phyloP scores from a whole-genome alignment of 805 yeast genomes.

The Candida adriatica region DNA sequence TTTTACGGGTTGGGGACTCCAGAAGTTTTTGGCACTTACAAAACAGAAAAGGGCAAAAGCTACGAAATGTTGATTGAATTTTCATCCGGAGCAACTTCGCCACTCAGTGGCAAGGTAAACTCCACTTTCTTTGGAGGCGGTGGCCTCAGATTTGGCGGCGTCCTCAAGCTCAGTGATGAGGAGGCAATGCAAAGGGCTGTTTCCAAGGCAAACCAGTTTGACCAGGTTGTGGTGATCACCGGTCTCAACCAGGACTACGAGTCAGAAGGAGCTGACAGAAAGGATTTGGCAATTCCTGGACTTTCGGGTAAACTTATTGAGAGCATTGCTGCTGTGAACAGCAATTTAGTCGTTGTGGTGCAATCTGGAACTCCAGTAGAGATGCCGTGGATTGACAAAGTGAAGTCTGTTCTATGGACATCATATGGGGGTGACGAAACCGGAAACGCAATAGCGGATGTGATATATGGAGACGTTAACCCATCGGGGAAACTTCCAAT shows the following conservation, averaged over 20 bases:
- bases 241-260: conserved; percentile 55
- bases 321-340: conserved; percentile 39
- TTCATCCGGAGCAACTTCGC: conserved; percentile 39
- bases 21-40: conserved; percentile 34
- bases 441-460: conserved; percentile 56
- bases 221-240: conserved; percentile 43
- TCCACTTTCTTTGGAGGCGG: conserved; percentile 30
- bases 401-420: conserved; percentile 41
- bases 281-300: conserved; percentile 44
- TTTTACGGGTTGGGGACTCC: conserved; percentile 49
- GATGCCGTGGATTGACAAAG: conserved; percentile 43
- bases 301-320: conserved; percentile 37
- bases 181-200: conserved; percentile 33
- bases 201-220: conserved; percentile 37
- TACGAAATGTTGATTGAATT: conserved; percentile 41
- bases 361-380: conserved; percentile 60
- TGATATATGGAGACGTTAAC: conserved; percentile 43
- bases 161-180: conserved; percentile 19
- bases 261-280: conserved; percentile 53
- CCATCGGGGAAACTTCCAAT: conserved; percentile 56
- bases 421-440: conserved; percentile 54
- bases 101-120: conserved; percentile 10
- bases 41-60: conserved; percentile 34
- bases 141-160: conserved; percentile 26
- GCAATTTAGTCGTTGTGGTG: conserved; percentile 45